Conservation (phyloP, 2,329 filamentous ascomycete genomes). For the Sclerotinia minor region DNA sequence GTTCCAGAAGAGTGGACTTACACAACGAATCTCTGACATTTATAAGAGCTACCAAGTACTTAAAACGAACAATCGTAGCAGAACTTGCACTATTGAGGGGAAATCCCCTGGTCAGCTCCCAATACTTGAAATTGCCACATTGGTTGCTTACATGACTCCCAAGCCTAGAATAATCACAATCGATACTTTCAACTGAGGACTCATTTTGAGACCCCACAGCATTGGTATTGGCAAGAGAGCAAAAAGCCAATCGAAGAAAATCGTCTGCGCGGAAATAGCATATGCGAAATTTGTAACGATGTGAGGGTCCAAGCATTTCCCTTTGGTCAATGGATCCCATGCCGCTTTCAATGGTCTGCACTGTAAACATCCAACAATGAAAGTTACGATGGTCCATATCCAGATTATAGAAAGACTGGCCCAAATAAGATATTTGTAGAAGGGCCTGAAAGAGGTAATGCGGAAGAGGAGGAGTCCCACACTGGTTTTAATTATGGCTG, state of each 20-base stretch:
- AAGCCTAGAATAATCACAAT: conserved; percentile 2
- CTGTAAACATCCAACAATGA: background rate
- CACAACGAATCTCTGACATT: background rate
- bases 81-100: conserved; percentile 9
- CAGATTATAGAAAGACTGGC: conserved; percentile 2
- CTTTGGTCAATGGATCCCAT: background rate
- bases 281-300: conserved; percentile 4
- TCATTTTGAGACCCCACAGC: conserved; percentile 19
- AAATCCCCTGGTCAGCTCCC: background rate
- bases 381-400: conserved; percentile 1
- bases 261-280: conserved; percentile 17
- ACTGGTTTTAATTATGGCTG: conserved; percentile 15
- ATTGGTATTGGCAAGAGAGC: conserved; percentile 19
- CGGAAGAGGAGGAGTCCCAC: conserved; percentile 22
- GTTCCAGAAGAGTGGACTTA: background rate
- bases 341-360: conserved; percentile 6
- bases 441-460: conserved; percentile 5
- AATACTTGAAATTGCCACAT: too few relatives aligned
- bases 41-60: conserved; percentile 3
- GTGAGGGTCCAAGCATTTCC: background rate
- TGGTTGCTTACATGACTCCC: conserved; percentile 13
- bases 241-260: conserved; percentile 25
- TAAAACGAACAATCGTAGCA: conserved; percentile 18
- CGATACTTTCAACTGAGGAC: background rate
- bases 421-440: conserved; percentile 21